Base-by-base conservation (phyloP, 2,329 filamentous ascomycete genomes). In the Xylariales sp. region DNA sequence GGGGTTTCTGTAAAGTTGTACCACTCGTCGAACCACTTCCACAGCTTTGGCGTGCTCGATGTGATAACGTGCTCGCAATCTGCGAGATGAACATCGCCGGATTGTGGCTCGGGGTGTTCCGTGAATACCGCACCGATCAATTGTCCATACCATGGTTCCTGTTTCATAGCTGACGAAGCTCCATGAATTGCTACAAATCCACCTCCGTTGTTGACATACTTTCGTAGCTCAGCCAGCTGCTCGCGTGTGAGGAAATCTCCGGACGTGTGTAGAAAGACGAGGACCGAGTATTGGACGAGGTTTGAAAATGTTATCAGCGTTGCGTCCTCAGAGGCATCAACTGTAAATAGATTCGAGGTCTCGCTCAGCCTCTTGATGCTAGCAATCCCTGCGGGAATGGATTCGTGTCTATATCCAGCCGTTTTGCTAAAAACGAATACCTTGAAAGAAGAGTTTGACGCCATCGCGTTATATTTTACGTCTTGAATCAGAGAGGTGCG, bases 151-250 rank as follows among this genome's bases (percentile, higher is more conserved):
- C 60, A 66, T 3, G 52, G 49, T 6, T 55, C 50, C 0, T 49
- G 52, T 12, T 45, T 45, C 48, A 67, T 54, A 8, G 53, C 63
- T 3, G 52, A 50, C 3, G 59, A 51, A 2, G 65, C 63, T 21
- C 58, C 60, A 43, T 69, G 65, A n/a, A 69, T 52, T 16, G 54
- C 65, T 1, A 69, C 62, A 27, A 67, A 49, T 3, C 64, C 62
- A 15, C 61, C 60, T 11, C 65, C 62, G 14, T 38, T 31, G 12
- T 45, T 48, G 18, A 67, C 53, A 28, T 58, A 64, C 4, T 24
- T 40, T 40, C 60, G 49, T 19, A 69, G 45, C 1, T 55, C 59
- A 1, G 40, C 49, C 2, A 67, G 43, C 41, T 68, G 59, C 1
- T 43, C 27, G 1, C 38, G 30, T 18, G 47, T 46, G n/a, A 68